Evolutionary conservation across 2,329 filamentous ascomycete genomes (phyloP).

Genomic region (Curvularia eragrostidis): DNA sequence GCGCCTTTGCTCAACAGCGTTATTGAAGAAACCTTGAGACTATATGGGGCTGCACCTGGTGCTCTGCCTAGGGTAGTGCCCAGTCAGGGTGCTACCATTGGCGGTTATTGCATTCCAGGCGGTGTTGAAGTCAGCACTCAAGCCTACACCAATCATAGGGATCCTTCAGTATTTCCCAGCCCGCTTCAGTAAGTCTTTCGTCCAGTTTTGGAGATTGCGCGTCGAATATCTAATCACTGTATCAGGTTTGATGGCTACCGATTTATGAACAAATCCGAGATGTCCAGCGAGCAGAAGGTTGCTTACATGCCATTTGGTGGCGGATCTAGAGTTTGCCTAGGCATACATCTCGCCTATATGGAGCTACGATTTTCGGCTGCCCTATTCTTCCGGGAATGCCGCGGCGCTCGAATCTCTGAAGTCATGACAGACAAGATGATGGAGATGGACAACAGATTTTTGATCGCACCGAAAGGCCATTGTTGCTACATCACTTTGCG

Average conservation of each 20-base stretch:
- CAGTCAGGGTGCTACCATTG: slow-evolving; percentile 40
- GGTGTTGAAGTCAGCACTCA: slow-evolving; percentile 49
- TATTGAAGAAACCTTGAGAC: slow-evolving; percentile 50
- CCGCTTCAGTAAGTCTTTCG: no score
- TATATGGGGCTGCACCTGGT: slow-evolving; percentile 47
- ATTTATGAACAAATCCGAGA: no score
- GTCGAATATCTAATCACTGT: no score
- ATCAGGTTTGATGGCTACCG: no score
- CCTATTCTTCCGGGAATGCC: slow-evolving; percentile 58
- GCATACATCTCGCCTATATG: slow-evolving; percentile 68
- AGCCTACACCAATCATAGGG: slow-evolving; percentile 50
- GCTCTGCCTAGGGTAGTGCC: slow-evolving; percentile 48
- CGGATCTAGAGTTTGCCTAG: slow-evolving; percentile 71
- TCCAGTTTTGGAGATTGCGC: no score
- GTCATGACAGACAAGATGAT: slow-evolving; percentile 46
- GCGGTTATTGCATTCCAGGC: slow-evolving; percentile 46
- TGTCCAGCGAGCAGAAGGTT: no score
- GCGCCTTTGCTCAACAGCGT: slow-evolving; percentile 46
- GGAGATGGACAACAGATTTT: slow-evolving; percentile 51
- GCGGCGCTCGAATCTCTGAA: slow-evolving; percentile 31
- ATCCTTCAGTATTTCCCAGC: slow-evolving; percentile 12
- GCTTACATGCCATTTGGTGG: slow-evolving; percentile 70
- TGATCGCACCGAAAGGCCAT: slow-evolving; percentile 51
- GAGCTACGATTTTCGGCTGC: slow-evolving; percentile 60
- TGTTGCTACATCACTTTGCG: slow-evolving; percentile 46